Percentiles rank a stretch among this genome's conserved stretches.
phyloP scores from a whole-genome alignment of 129 eudicot species.

The Flaveria ramosissima region DNA sequence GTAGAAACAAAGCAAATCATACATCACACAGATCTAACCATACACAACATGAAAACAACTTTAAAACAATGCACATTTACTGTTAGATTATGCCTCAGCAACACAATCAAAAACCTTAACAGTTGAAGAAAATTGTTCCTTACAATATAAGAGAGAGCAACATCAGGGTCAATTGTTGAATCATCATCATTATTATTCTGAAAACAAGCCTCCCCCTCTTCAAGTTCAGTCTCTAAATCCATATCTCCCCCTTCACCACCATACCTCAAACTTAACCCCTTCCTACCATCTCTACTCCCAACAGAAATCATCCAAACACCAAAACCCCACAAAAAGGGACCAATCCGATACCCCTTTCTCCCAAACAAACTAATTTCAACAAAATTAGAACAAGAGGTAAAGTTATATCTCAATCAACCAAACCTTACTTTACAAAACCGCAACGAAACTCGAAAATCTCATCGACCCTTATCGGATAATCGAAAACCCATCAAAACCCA shows the following conservation, averaged over 20 bases:
- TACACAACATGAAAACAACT: not conserved
- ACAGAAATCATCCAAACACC: conserved; percentile 70
- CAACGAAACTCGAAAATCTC: conserved; percentile 43
- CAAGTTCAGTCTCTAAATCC: conserved; percentile 80
- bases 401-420: conserved; percentile 38
- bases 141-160: conserved; percentile 70
- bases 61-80: conserved; percentile 25
- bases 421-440: conserved; percentile 29
- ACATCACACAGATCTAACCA: conserved; percentile 35
- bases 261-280: conserved; percentile 70
- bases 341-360: conserved; percentile 20
- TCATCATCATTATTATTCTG: conserved; percentile 47
- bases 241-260: conserved; percentile 52
- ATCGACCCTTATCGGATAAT: conserved; percentile 40
- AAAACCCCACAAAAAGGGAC: conserved; percentile 21
- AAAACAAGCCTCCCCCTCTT: conserved; percentile 89
- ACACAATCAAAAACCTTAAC: not conserved
- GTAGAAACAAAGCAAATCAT: conserved; percentile 16
- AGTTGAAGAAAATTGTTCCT: conserved; percentile 29
- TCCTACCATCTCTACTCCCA: conserved; percentile 77
- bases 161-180: conserved; percentile 63
- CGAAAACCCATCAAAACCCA: conserved; percentile 50
- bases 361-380: conserved; percentile 15
- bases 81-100: conserved; percentile 14
- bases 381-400: conserved; percentile 13